Base-by-base conservation (phyloP, 371 early-diverging fungal genomes). In the Coemansia sp. region DNA sequence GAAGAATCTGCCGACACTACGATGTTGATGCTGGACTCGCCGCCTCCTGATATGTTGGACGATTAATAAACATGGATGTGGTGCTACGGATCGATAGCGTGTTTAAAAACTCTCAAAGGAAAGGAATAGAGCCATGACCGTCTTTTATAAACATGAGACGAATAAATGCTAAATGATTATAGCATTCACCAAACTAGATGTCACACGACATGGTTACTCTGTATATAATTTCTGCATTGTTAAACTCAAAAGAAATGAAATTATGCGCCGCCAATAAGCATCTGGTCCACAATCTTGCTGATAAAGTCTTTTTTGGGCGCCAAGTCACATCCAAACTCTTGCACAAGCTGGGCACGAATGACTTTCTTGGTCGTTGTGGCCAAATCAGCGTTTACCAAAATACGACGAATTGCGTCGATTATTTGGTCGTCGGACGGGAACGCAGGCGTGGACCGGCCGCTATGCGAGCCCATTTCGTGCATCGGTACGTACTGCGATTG, bases 311-410 rank as follows among this genome's bases (percentile, higher is more conserved):
- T 89, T 68, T 84, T 78, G 10, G 83, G 57, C 5, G 82, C 71
- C 82, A 95, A 74, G 55, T 95, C 94, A 16, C 88, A 77, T 2
- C 90, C 89, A 79, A 89, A 94, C 50, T 85, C 77, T 37, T 79
- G 71, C 22, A 86, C 82, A 40, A 97, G 78, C 66, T 91, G 88
- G 63, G 92, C 92, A 13, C 97, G 81, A 21, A 97, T 91, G 66
- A 87, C 88, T 75, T 92, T 92, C 82, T 92, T 91, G 22, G 91
- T 90, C 37, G 89, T 85, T 45, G 84, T 88, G 84, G 89, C 89
- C 54, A 92, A 77, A 59, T 92, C 87, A 7, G 94, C 90, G 2
- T 88, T 88, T n/a, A 88, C 82, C 21, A 96, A 84, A 48, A 94
- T 91, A 48, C 87, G 86, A 54, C 88, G 84, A 54, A 94, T 89